Evolutionary conservation across 2,329 filamentous ascomycete genomes (phyloP).

Genomic region (Hypocreales sp.): DNA sequence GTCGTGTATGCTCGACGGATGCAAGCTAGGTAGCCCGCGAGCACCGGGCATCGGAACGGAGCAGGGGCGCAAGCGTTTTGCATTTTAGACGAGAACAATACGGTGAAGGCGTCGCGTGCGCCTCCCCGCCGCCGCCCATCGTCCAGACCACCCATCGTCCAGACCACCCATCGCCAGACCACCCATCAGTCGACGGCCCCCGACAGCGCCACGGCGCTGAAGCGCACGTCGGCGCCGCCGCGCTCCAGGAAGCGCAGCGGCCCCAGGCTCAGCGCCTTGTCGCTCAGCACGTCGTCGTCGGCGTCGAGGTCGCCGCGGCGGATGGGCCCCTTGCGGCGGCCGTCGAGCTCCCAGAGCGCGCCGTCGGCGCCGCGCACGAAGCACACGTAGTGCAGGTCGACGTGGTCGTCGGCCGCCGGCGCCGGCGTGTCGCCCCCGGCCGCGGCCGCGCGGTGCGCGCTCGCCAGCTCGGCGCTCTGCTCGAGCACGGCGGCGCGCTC

Average conservation of each 20-base stretch:
- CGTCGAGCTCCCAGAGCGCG: conserved; percentile 45
- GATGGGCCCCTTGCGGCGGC: conserved; percentile 41
- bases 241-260: conserved; percentile 39
- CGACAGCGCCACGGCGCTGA: conserved; percentile 42
- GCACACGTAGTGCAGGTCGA: conserved; percentile 94
- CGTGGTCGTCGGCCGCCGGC: conserved; percentile 59
- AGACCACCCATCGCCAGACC: no score
- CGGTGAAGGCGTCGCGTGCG: no score
- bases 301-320: conserved; percentile 35
- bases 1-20: no score
- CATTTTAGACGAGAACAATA: no score
- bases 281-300: conserved; percentile 58
- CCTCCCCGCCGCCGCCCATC: no score
- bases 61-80: no score
- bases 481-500: conserved; percentile 64
- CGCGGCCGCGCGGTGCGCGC: conserved; percentile 66
- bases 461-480: conserved; percentile 57
- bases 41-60: no score
- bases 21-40: no score
- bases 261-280: conserved; percentile 59
- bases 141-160: no score
- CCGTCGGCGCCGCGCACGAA: conserved; percentile 67
- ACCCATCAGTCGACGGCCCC: conserved; percentile 33
- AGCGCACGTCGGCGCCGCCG: conserved; percentile 39
- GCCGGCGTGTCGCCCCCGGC: conserved; percentile 62